Conservation (phyloP, 495 filamentous ascomycete genomes). For the Daldinia concentrica region DNA sequence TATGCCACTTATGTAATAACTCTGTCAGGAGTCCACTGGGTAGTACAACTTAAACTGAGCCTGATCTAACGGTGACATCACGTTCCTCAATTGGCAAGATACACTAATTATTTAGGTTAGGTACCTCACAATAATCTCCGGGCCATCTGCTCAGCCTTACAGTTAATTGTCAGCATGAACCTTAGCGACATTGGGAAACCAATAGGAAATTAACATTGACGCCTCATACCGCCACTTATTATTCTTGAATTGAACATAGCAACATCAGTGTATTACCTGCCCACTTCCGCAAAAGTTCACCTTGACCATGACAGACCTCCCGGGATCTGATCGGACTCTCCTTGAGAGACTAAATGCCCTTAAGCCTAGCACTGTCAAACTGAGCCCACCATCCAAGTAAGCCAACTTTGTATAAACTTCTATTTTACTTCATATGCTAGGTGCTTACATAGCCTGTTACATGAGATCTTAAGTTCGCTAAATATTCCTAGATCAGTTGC, state of each 20-base stretch:
- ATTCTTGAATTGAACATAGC: background rate
- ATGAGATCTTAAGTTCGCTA: conserved; percentile 10
- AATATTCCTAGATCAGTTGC: conserved; percentile 25
- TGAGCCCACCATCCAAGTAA: conserved; percentile 50
- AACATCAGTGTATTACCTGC: background rate
- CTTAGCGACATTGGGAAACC: background rate
- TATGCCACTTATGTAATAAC: background rate
- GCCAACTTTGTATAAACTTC: conserved; percentile 24
- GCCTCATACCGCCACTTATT: background rate
- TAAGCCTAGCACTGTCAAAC: conserved; percentile 50
- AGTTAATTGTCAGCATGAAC: background rate
- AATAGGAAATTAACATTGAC: background rate
- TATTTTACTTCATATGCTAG: conserved; percentile 9
- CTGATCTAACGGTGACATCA: too few species aligned
- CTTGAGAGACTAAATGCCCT: conserved; percentile 87
- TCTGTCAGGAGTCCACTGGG: background rate
- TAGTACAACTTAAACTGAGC: too few species aligned
- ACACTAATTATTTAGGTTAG: background rate
- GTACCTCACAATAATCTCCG: too few species aligned
- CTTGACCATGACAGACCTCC: conserved; percentile 58
- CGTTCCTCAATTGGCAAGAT: too few species aligned
- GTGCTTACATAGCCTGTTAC: background rate
- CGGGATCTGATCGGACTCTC: conserved; percentile 84
- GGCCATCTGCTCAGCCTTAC: background rate
- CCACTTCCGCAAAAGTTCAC: background rate